A percentile compares a stretch with the other conserved stretches of the same genome.
Conservation (phyloP, 1,139 yeast genomes). For the Zygotorulaspora mrakii region DNA sequence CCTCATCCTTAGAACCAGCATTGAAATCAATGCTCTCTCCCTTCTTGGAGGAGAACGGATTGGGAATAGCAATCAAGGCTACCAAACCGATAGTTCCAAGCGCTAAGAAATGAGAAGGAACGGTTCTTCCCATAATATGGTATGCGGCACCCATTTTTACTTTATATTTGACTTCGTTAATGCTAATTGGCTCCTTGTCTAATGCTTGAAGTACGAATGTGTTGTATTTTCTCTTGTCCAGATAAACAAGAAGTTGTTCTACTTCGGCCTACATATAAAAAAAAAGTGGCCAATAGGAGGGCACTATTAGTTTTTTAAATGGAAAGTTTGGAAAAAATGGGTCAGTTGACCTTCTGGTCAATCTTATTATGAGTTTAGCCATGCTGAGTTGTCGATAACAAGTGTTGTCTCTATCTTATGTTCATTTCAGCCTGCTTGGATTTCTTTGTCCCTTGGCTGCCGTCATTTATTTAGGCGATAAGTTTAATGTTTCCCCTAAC, state of each 20-base stretch:
- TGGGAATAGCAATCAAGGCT: slow-evolving; percentile 55
- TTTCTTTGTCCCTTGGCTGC: too few species aligned
- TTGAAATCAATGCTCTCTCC: slow-evolving; percentile 64
- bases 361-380: too few species aligned
- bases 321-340: neutral
- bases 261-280: too few species aligned
- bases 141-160: slow-evolving; percentile 73
- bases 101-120: slow-evolving; percentile 71
- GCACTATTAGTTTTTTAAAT: slow-evolving; percentile 2
- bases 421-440: too few species aligned
- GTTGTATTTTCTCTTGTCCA: too few species aligned
- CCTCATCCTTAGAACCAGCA: slow-evolving; percentile 85
- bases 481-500: too few species aligned
- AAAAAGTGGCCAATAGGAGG: slow-evolving; percentile 11
- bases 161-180: neutral
- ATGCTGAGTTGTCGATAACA: too few species aligned
- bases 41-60: slow-evolving; percentile 64
- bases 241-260: too few species aligned
- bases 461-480: too few species aligned
- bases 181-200: neutral
- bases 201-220: too few species aligned
- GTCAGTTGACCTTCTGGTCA: too few species aligned
- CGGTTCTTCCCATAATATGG: slow-evolving; percentile 68
- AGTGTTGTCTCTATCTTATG: too few species aligned
- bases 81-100: slow-evolving; percentile 66